Conservation (phyloP, 345 rosid species). For the Eucalyptus erythrocorys region DNA sequence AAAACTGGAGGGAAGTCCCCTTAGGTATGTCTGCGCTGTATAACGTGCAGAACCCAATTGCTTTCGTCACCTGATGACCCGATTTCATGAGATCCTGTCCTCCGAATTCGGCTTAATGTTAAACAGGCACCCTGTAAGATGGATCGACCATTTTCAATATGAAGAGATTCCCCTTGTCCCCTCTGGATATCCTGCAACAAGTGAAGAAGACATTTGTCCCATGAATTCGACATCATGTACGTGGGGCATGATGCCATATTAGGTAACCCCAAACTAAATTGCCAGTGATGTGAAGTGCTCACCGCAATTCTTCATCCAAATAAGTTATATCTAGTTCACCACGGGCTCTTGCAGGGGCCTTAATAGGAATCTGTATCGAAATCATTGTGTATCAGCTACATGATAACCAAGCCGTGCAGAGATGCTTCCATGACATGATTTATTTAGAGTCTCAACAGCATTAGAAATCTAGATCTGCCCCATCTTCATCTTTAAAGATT, state of each 20-base stretch:
- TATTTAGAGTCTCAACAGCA: not conserved
- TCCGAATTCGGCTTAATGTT: not conserved
- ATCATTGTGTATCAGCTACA: not conserved
- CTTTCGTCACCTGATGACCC: not conserved
- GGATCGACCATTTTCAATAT: conserved; percentile 89
- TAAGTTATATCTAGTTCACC: conserved; percentile 39
- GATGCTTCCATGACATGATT: not conserved
- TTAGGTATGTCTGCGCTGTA: not conserved
- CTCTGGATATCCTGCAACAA: conserved; percentile 67
- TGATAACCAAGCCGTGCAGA: not conserved
- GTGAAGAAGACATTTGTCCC: not conserved
- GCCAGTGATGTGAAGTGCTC: not conserved
- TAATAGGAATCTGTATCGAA: conserved; percentile 17
- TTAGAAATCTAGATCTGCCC: not conserved
- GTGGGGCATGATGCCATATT: not conserved
- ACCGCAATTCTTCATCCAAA: conserved; percentile 36
- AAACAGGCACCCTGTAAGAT: conserved; percentile 57
- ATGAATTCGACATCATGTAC: not conserved
- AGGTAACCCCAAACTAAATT: not conserved
- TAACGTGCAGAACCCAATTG: not conserved
- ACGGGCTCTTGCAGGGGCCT: conserved; percentile 34
- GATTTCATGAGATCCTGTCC: not conserved
- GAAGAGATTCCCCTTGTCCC: conserved; percentile 87
- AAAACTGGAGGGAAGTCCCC: not conserved
- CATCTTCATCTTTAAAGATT: not conserved